A percentile compares a stretch with the other conserved stretches of the same genome.
These are phyloP conservation scores for Penicillium sp. DNA, from an alignment of 2,329 filamentous ascomycete genomes.

Conservation along the genomic window DNA sequence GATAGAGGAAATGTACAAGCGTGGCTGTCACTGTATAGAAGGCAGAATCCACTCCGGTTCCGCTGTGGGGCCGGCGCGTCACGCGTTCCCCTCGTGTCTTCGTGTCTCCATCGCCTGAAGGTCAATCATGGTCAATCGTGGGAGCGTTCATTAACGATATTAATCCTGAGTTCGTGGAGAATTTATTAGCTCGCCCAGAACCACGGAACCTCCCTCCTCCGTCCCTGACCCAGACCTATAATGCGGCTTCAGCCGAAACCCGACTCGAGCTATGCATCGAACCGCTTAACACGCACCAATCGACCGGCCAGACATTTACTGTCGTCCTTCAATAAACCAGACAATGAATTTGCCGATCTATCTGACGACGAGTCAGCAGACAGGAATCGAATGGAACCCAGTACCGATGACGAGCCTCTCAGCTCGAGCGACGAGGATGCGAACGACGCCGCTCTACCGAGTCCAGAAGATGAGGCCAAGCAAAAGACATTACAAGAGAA, in stretches of 20 bases:
- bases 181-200: too few species aligned
- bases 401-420: constrained; percentile 33
- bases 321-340: constrained; percentile 19
- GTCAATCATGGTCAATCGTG: too few species aligned
- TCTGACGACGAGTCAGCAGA: constrained; percentile 4
- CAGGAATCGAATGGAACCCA: constrained; percentile 16
- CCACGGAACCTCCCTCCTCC: neutral
- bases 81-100: neutral
- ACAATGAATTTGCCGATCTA: neutral
- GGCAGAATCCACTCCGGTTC: constrained; percentile 1
- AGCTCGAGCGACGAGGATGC: constrained; percentile 32
- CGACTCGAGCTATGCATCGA: constrained; percentile 27
- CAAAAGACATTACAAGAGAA: constrained; percentile 22
- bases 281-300: constrained; percentile 19
- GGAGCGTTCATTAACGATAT: too few species aligned
- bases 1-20: neutral
- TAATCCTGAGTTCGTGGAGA: too few species aligned
- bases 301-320: constrained; percentile 17
- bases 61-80: constrained; percentile 9
- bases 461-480: constrained; percentile 4
- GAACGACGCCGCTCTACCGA: constrained; percentile 9
- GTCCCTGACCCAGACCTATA: constrained; percentile 1
- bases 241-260: constrained; percentile 21
- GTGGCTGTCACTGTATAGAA: neutral
- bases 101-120: too few species aligned